Base-by-base conservation (phyloP, 2,329 filamentous ascomycete species). In the Alternaria sp. region DNA sequence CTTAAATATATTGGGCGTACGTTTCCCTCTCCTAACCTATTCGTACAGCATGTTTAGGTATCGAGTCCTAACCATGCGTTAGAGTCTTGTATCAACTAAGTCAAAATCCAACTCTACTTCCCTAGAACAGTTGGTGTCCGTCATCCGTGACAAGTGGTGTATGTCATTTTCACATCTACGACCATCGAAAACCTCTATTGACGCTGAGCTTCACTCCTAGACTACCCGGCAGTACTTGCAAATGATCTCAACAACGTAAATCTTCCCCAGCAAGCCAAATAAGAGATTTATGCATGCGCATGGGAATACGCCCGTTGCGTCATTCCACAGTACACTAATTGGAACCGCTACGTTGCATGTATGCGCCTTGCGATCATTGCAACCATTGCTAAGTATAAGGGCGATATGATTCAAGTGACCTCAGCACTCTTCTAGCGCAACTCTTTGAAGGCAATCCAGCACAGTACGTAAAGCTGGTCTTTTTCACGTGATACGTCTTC, bases 301-400 rank as follows among this genome's bases (percentile, higher is more conserved):
- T 70, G 54, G 54, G 67, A 70, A 48, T 70, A 68, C 55, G 40
- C 63, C 0, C 58, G 67, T 36, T 65, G 57, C 37, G 63, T 70
- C 4, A 70, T 70, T 37, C 65, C 67, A 6, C 48, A 59, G 3
- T 64, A 67, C 55, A 63, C 60, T 46, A 67, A 68, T 28, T 65
- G 63, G 58, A 54, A 54, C 3, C 58, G 67, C 28, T 70, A 67
- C 55, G 50, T 68, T 3, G 63, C 56, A 4, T 66, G 67, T 39
- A 63, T 67, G 58, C 61, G 67, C 11, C 33, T 24, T 17, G 59
- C 66, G 45, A 59, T 66, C 52, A 65, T 67, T 9, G 63, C 58
- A n/a, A 61, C 58, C 52, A 61, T 67, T 21, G 64, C 66, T 13
- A 60, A 69, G 41, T 66, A 61, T 36, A 53, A 51, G 10, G 63